Evolutionary conservation across 2,329 filamentous ascomycete species (phyloP), one percentile per base, ranked within the genome.

Genomic region (Knufia petricola): DNA sequence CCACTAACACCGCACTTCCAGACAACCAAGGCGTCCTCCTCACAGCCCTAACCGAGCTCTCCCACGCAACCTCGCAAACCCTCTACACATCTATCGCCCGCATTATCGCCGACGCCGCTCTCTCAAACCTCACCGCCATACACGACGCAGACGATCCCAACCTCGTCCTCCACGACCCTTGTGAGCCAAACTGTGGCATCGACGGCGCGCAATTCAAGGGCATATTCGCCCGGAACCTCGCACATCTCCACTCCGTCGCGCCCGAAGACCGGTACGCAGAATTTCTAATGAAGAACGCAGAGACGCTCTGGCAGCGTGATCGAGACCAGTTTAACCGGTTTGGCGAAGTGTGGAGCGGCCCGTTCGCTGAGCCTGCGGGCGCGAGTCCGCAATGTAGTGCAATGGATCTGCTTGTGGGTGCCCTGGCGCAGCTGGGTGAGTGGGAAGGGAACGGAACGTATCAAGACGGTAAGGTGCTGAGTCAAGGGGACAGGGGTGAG

Each of bases 191-290:
- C 4, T 48, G 45, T 21, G 45, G 34, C 7, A 19, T 15, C 8
- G 30, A 19, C 10, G 74, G 70, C 1, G 71, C 76, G 28, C 79
- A 84, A 58, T 87, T 87, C 72, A 87, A 87, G 64, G 84, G 84
- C 2, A 70, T 86, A 30, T 85, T 86, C 54, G 71, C 77, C 13
- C 73, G 81, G 17, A 84, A 84, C 59, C 65, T 87, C 17, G 70
- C 72, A 28, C 73, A 76, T 48, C 63, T 87, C 28, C 69, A 82
- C 19, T 59, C 65, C 1, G 74, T 64, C 2, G 72, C 71, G 1
- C 75, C 76, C 0, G 66, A 74, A 31, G 61, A 68, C 2, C 61
- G 61, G 8, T 82, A 79, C 58, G 66, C 64, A 10, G 60, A 66
- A 1, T 80, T 81, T 48, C 75, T 87, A 49, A 62, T 72, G 41